Base-by-base conservation (phyloP, 306 rosid genomes). In the Glycyrrhiza uralensis region DNA sequence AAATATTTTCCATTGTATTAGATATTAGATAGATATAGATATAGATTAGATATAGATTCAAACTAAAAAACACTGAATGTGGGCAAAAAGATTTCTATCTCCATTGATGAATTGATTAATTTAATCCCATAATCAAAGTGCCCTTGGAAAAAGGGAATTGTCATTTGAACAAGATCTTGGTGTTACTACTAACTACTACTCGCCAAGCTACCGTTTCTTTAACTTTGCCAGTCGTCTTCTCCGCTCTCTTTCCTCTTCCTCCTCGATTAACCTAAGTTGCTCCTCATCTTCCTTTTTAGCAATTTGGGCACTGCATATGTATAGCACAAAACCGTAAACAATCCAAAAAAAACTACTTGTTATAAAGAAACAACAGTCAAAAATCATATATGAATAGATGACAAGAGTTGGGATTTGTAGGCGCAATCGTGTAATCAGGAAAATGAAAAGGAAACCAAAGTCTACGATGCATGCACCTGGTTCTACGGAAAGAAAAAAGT, bases 271-370 rank as follows among this genome's bases (percentile, higher is more conserved):
- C 54, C 80, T 74, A 29, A 71, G 85, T 66, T 89, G 81, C 78
- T 87, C 90, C 29, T 89, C 92, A 28, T 89, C 96, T 77, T 89
- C 96, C 77, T 4, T 11, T 71, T 18, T 75, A 6, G 80, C 96
- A 41, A 87, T 85, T 76, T 0, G 13, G 12, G 67, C 80, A 80
- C 96, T 87, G 86, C 66, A 52, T 20, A 81, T 51, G 47, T 39
- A 59, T 50, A 33, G 46, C 47, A 61, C 4, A 42, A 17, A 58
- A 42, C 18, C 22, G 22, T 61, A 15, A 32, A 61, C 42, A 36
- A 66, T 52, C 57, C 65, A 11, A 35, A 24, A 44, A 24, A 60
- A 42, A 11, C 8, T 45, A 32, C 33, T 28, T 42, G 10, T 7
- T 57, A 15, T 38, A 5, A 44, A 19, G 10, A 14, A 49, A 7